Evolutionary conservation across 2,329 filamentous ascomycete genomes (phyloP).

Genomic region (Onygenales sp.): DNA sequence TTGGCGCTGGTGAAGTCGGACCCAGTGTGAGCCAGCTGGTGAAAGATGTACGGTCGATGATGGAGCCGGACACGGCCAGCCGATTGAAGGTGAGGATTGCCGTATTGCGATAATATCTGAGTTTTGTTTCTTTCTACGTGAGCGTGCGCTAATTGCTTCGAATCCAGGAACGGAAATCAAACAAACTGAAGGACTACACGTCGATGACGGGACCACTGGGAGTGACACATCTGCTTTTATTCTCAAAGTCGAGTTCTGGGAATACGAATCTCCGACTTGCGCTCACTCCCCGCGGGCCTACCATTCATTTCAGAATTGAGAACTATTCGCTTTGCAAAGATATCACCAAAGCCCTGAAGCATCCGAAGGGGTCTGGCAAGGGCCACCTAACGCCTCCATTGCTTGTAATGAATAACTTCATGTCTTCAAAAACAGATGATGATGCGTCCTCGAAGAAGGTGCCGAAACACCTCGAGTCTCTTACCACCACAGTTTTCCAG

Average conservation of each 20-base stretch:
- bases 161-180: slow-evolving; percentile 64
- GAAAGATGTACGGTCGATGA: slow-evolving; percentile 80
- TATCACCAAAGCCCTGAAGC: slow-evolving; percentile 71
- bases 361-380: slow-evolving; percentile 71
- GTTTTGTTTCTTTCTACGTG: slow-evolving; percentile 4
- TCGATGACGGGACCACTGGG: slow-evolving; percentile 92
- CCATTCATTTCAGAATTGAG: slow-evolving; percentile 86
- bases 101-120: background rate
- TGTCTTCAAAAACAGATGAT: slow-evolving; percentile 47
- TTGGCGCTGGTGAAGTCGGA: slow-evolving; percentile 88
- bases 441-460: slow-evolving; percentile 55
- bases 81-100: slow-evolving; percentile 55
- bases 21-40: slow-evolving; percentile 85
- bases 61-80: slow-evolving; percentile 90
- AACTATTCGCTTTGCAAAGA: slow-evolving; percentile 93
- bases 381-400: slow-evolving; percentile 79
- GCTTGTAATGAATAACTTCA: slow-evolving; percentile 98
- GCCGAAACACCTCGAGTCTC: slow-evolving; percentile 87
- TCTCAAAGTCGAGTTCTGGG: slow-evolving; percentile 78
- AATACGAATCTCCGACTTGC: slow-evolving; percentile 89
- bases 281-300: slow-evolving; percentile 81
- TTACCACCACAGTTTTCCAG: slow-evolving; percentile 90
- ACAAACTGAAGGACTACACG: slow-evolving; percentile 83
- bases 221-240: slow-evolving; percentile 84
- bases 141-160: background rate